A percentile compares a stretch with the other conserved stretches of the same genome.
These are phyloP conservation scores for Xylaria arbuscula DNA, from an alignment of 2,329 filamentous ascomycete species.

Conservation along the genomic window DNA sequence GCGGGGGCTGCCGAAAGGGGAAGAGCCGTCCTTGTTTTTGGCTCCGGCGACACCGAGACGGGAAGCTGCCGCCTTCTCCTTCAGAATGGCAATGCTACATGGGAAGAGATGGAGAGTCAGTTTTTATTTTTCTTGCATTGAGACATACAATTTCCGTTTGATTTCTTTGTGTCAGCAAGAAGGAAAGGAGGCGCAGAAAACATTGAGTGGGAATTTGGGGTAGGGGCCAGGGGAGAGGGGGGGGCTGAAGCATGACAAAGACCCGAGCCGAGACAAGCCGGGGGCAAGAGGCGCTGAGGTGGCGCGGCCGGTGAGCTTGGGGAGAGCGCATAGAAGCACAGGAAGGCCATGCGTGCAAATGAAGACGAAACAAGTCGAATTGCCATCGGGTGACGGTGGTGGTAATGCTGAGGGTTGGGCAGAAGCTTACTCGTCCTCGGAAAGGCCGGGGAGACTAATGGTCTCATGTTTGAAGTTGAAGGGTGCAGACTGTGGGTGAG, in stretches of 20 bases:
- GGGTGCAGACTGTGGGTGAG: slow-evolving; percentile 61
- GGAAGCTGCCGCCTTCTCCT: slow-evolving; percentile 64
- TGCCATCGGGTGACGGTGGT: slow-evolving; percentile 4
- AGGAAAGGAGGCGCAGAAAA: not conserved
- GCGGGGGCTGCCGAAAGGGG: slow-evolving; percentile 42
- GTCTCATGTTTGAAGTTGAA: slow-evolving; percentile 68
- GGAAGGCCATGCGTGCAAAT: not conserved
- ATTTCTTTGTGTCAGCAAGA: slow-evolving; percentile 1
- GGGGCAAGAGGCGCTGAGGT: slow-evolving; percentile 14
- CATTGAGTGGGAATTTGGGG: not conserved
- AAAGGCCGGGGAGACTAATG: slow-evolving; percentile 65
- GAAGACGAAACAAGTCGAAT: not conserved
- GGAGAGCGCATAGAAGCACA: not conserved
- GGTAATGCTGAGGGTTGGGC: not conserved
- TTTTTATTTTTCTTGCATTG: not conserved
- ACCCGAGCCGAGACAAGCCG: slow-evolving; percentile 21
- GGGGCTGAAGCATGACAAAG: slow-evolving; percentile 23
- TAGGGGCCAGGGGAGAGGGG: not conserved
- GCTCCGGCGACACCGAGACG: slow-evolving; percentile 59
- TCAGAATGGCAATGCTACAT: slow-evolving; percentile 60
- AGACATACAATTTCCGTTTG: slow-evolving; percentile 3
- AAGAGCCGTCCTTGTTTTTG: slow-evolving; percentile 29
- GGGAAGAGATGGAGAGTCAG: slow-evolving; percentile 20
- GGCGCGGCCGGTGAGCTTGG: slow-evolving; percentile 10
- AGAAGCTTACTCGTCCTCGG: slow-evolving; percentile 67